phyloP scores from a whole-genome alignment of 2,329 filamentous ascomycete species.

The Colletotrichum cordylinicola region DNA sequence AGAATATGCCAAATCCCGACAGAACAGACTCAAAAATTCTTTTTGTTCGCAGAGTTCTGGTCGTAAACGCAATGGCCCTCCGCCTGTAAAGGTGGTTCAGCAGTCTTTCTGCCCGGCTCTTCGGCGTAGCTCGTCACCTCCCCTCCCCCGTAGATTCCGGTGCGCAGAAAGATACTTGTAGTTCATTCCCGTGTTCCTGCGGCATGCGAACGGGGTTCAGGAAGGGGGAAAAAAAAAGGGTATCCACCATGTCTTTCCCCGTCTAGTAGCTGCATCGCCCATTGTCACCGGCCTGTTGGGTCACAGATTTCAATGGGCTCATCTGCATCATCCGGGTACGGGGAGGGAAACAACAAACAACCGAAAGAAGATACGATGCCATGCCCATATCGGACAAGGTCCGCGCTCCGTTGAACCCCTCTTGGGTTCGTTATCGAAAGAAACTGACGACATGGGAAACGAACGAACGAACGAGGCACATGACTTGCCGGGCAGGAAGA shows the following conservation, averaged over 20 bases:
- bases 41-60: not conserved
- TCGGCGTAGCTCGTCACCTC: not conserved
- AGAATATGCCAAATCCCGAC: conserved; percentile 13
- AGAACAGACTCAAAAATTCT: not conserved
- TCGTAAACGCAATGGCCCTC: not conserved
- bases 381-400: not conserved
- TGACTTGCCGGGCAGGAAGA: not conserved
- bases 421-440: not conserved
- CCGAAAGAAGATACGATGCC: not conserved
- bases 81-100: not conserved
- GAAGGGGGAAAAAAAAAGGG: not conserved
- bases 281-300: not conserved
- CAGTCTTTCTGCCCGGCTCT: not conserved
- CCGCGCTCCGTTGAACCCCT: not conserved
- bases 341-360: not conserved
- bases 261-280: not conserved
- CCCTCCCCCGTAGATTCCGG: not conserved
- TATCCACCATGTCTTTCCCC: not conserved
- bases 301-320: not conserved
- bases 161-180: not conserved
- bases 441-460: not conserved
- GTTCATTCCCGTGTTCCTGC: not conserved
- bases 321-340: not conserved
- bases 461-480: not conserved
- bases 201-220: not conserved